Evolutionary conservation across 371 early-diverging fungal species (phyloP).

Genomic region (Lichtheimia ornata): DNA sequence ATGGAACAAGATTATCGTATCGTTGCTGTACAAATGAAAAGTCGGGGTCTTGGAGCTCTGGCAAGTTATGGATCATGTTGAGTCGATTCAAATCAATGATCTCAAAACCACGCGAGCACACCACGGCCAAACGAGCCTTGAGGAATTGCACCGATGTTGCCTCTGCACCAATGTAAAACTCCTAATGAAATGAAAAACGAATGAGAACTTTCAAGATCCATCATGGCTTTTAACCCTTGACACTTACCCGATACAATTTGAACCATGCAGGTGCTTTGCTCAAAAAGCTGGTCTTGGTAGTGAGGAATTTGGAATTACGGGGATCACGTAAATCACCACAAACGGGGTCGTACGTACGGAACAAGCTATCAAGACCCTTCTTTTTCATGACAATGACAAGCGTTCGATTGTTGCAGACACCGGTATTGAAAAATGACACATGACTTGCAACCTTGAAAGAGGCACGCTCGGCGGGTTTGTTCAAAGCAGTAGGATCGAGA

Average conservation of each 20-base stretch:
- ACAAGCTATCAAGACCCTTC: slow-evolving; percentile 47
- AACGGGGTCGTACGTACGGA: slow-evolving; percentile 40
- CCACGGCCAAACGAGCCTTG: slow-evolving; percentile 72
- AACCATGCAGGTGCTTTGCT: slow-evolving; percentile 51
- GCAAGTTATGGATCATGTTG: slow-evolving; percentile 56
- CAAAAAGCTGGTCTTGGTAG: slow-evolving; percentile 39
- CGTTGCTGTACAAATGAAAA: slow-evolving; percentile 40
- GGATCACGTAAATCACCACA: slow-evolving; percentile 45
- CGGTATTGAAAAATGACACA: slow-evolving; percentile 74
- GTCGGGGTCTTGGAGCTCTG: slow-evolving; percentile 36
- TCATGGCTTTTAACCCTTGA: background rate
- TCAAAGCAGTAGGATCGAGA: slow-evolving; percentile 48
- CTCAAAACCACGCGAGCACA: slow-evolving; percentile 83
- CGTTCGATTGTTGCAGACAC: slow-evolving; percentile 57
- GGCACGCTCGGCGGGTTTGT: slow-evolving; percentile 32
- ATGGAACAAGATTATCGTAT: slow-evolving; percentile 55
- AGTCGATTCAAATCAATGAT: slow-evolving; percentile 80
- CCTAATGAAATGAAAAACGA: slow-evolving; percentile 33
- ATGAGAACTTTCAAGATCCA: background rate
- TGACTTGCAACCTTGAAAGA: slow-evolving; percentile 58
- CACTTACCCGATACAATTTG: slow-evolving; percentile 31
- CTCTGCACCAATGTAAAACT: slow-evolving; percentile 84
- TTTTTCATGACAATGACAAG: slow-evolving; percentile 60
- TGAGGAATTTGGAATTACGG: slow-evolving; percentile 36
- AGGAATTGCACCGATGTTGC: slow-evolving; percentile 72